Conservation (phyloP, 2,329 filamentous ascomycete species). For the Amylocarpus encephaloides region DNA sequence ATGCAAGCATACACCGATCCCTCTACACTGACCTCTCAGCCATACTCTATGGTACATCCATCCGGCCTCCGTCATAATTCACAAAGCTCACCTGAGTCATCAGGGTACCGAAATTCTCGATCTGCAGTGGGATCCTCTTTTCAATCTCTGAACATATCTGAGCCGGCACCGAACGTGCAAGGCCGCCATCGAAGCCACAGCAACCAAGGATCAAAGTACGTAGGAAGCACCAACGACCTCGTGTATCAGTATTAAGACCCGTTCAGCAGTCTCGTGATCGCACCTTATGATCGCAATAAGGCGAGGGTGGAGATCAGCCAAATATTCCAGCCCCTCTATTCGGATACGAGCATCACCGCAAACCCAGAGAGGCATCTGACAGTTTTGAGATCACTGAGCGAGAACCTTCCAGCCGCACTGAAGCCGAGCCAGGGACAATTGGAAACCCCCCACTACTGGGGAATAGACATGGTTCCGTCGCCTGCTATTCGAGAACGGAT, state of each 20-base stretch:
- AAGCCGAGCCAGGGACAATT: constrained; percentile 36
- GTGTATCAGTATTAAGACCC: constrained; percentile 14
- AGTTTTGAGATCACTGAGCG: constrained; percentile 27
- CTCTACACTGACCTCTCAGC: constrained; percentile 27
- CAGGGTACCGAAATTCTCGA: constrained; percentile 32
- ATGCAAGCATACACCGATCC: constrained; percentile 30
- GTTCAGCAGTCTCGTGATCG: constrained; percentile 26
- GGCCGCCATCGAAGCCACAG: constrained; percentile 16
- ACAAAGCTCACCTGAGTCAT: constrained; percentile 34
- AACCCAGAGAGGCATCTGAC: constrained; percentile 33
- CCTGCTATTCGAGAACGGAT: constrained; percentile 35
- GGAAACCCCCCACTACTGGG: constrained; percentile 36
- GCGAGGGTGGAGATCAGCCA: constrained; percentile 32
- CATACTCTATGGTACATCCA: constrained; percentile 33
- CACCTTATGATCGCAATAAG: constrained; percentile 32
- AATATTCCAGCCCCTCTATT: constrained; percentile 33
- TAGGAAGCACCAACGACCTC: constrained; percentile 1
- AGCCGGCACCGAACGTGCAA: constrained; percentile 14
- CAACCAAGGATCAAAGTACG: constrained; percentile 20
- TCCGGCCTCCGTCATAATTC: constrained; percentile 32
- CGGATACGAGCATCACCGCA: constrained; percentile 30
- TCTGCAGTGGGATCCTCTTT: constrained; percentile 31
- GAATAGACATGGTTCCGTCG: constrained; percentile 38
- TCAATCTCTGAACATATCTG: constrained; percentile 30
- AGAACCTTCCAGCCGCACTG: constrained; percentile 31